Base-by-base conservation (phyloP, 768 basidiomycete species). In the Coprinopsis sp. region DNA sequence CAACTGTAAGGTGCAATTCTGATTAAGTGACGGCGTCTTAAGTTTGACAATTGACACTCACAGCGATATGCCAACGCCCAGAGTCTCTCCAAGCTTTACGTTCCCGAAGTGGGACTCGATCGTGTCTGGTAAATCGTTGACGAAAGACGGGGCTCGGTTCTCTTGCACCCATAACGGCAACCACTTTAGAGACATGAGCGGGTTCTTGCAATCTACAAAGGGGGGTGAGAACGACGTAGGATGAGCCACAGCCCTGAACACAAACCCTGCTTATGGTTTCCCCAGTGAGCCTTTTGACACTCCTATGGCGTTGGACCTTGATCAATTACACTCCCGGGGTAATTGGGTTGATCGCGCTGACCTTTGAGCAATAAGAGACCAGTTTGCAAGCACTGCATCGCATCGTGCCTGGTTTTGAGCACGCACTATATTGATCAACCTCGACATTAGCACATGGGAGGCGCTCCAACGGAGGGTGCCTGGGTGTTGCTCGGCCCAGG, bases 211-310 rank as follows among this genome's bases (percentile, higher is more conserved):
- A 37, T 61, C 64, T 64, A 39, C 12, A n/a, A n/a, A n/a, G n/a
- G 3, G n/a, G 14, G 24, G 8, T 21, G 42, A 30, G 40, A 13
- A 38, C 54, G 27, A 22, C 13, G 33, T 33, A n/a, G 34, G 1
- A 7, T 7, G 30, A 38, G 5, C n/a, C n/a, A n/a, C n/a, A 5
- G 30, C 30, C 6, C 27, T 22, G 24, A 18, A 16, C 12, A 38
- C 51, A 36, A 16, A 71, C 71, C 66, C 44, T 13, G 44, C 45
- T 72, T 73, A 46, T 76, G 72, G 2, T 21, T 29, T 2, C 34
- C 47, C 74, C 73, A 74, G 44, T 74, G 73, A 18, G 34, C 53
- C 16, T 30, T 57, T 53, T 76, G 74, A 47, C 74, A 76, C 33
- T 63, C 66, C 69, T 73, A 19, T 13, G 40, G n/a, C n/a, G n/a